Evolutionary conservation across 495 filamentous ascomycete species (phyloP), one percentile per base, ranked within the genome.

Genomic region (Hypoxylon lienhwacheense): DNA sequence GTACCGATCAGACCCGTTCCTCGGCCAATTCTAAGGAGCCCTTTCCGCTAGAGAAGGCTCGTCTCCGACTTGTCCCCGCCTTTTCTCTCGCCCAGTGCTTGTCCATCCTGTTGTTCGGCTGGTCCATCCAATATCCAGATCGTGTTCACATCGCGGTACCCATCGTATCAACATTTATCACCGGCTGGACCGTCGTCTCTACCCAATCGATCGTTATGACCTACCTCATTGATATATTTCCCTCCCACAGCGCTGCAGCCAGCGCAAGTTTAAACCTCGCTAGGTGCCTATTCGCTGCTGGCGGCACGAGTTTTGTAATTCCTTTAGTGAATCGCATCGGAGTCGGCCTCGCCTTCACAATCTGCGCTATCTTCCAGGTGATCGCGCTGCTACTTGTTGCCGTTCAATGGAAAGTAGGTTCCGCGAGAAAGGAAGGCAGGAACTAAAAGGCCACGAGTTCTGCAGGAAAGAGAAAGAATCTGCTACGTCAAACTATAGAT

Each of bases 221-320:
- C 2, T 75, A 74, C 33, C 56, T 73, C 17, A 64, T 77, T 12
- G 75, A 78, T 36, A 47, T 75, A 2, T 73, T 73, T 41, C 62
- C 67, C 6, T 54, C 65, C 16, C 54, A 63, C 0, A 69, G 68
- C 24, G 69, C 73, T 1, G 65, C 66, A 7, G 70, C 71, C 0
- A 72, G 63, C 25, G 73, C 74, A 6, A 69, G 66, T 17, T 12
- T 73, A 32, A 77, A 76, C 37, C 51, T 77, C 2, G 65, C 69
- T 6, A 57, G 72, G 12, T 77, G 74, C 50, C 53, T 70, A 14
- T 57, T 76, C 28, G 73, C 64, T 0, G 74, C 73, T 7, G 70
- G 54, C 11, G 68, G 67, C 12, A 72, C 67, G 0, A 65, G 67
- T 17, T 56, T 67, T 19, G 66, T 73, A 1, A 61, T 69, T 26